phyloP scores from a whole-genome alignment of 164 flowering plant species.

The Euptelea pleiosperma region DNA sequence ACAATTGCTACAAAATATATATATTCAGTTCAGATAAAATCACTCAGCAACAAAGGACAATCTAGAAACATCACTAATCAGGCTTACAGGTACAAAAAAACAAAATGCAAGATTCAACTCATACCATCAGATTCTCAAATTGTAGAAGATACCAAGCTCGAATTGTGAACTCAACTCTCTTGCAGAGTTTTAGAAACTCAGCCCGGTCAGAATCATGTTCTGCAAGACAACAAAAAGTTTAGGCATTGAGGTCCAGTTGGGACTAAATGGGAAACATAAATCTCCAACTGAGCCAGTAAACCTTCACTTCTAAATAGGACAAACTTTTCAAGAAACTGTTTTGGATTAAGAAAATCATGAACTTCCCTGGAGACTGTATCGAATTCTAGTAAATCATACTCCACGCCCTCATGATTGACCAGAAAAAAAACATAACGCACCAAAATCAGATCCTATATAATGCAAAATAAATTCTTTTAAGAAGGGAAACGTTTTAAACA shows the following conservation, averaged over 20 bases:
- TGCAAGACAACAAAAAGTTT: conserved; percentile 22
- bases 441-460: not conserved
- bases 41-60: too few species aligned
- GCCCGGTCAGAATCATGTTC: conserved; percentile 63
- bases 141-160: conserved; percentile 96
- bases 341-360: too few species aligned
- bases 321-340: not conserved
- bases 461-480: not conserved
- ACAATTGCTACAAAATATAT: conserved; percentile 69
- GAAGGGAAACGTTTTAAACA: too few species aligned
- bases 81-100: too few species aligned
- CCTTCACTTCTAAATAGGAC: not conserved
- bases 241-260: not conserved
- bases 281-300: too few species aligned
- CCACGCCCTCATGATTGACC: too few species aligned
- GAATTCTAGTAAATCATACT: too few species aligned
- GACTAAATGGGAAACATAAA: not conserved
- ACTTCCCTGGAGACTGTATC: too few species aligned
- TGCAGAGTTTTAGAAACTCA: conserved; percentile 85
- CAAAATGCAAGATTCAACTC: not conserved
- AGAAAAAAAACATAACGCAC: not conserved
- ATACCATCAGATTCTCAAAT: conserved; percentile 95
- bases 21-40: not conserved
- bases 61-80: too few species aligned
- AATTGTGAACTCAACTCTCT: conserved; percentile 86